Percentiles rank a stretch among this genome's conserved stretches.
These are phyloP conservation scores for Trametes cingulata DNA, from an alignment of 768 basidiomycete genomes.

Conservation along the genomic window DNA sequence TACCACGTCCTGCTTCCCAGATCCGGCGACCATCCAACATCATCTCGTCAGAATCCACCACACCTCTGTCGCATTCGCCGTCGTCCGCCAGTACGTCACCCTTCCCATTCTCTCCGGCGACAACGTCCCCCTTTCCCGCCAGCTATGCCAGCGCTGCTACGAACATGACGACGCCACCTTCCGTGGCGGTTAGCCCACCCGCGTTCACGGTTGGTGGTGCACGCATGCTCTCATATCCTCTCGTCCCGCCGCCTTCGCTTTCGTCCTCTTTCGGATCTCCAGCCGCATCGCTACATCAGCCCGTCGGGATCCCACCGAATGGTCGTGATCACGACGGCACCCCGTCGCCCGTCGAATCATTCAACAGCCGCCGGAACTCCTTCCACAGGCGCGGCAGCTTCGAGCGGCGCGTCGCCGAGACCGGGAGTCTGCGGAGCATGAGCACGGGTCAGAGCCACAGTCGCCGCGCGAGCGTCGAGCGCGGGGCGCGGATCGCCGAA, in stretches of 20 bases:
- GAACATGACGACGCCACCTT: slow-evolving; percentile 72
- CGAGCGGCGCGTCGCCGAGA: slow-evolving; percentile 34
- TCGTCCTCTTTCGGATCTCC: slow-evolving; percentile 49
- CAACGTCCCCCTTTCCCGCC: slow-evolving; percentile 51
- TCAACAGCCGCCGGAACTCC: slow-evolving; percentile 39
- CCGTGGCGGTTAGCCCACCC: slow-evolving; percentile 45
- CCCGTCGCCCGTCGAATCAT: slow-evolving; percentile 24
- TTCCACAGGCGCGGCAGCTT: slow-evolving; percentile 34
- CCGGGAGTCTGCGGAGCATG: slow-evolving; percentile 29
- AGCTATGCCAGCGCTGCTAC: slow-evolving; percentile 62
- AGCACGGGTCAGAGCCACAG: slow-evolving; percentile 42
- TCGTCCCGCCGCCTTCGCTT: slow-evolving; percentile 70
- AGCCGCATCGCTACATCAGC: slow-evolving; percentile 10
- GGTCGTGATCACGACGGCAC: slow-evolving; percentile 15
- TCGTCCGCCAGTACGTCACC: slow-evolving; percentile 69
- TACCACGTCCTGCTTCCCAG: slow-evolving; percentile 70
- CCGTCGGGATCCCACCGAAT: background rate
- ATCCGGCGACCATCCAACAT: slow-evolving; percentile 54
- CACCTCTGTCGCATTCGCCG: slow-evolving; percentile 63
- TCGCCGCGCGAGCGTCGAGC: slow-evolving; percentile 59
- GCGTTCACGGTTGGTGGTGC: slow-evolving; percentile 36
- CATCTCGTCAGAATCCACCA: slow-evolving; percentile 50
- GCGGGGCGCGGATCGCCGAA: slow-evolving; percentile 70
- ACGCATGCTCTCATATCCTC: slow-evolving; percentile 68
- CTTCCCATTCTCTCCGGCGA: slow-evolving; percentile 64